These are phyloP conservation scores for Acrasis kona DNA, from an alignment of 78 protist genomes.

Conservation along the genomic window DNA sequence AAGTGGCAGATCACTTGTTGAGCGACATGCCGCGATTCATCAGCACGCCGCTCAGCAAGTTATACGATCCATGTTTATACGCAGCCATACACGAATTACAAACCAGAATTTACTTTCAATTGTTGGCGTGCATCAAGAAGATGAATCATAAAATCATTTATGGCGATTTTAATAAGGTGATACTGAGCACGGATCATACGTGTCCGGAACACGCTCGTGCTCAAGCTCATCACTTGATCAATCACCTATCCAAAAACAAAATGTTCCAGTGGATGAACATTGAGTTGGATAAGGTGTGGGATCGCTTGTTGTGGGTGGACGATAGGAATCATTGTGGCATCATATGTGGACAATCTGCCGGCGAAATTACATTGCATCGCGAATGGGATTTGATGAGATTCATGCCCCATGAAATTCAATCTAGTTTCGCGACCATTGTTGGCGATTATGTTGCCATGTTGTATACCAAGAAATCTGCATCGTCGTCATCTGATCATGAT, in stretches of 20 bases:
- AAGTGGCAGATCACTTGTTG: neutral
- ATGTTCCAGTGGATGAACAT: slow-evolving; percentile 37
- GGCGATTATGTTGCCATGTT: neutral
- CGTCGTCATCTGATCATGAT: no score
- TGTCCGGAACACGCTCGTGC: slow-evolving; percentile 42
- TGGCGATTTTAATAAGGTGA: neutral
- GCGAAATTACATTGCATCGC: no score
- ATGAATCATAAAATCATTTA: neutral
- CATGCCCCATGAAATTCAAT: no score
- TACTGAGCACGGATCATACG: slow-evolving; percentile 54
- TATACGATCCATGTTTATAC: neutral
- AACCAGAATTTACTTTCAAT: slow-evolving; percentile 39
- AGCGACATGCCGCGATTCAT: neutral
- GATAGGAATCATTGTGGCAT: neutral
- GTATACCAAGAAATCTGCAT: neutral
- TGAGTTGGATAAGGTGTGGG: slow-evolving; percentile 1
- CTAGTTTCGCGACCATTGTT: neutral
- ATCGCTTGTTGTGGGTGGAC: neutral
- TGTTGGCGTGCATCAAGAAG: slow-evolving; percentile 54
- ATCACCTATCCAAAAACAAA: slow-evolving; percentile 31
- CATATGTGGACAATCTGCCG: no score
- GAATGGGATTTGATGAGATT: no score
- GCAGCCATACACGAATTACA: slow-evolving; percentile 45
- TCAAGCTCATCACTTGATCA: slow-evolving; percentile 33
- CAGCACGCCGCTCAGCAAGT: neutral